Base-by-base conservation (phyloP, 106 monocot species). In the Triglochin maritima region DNA sequence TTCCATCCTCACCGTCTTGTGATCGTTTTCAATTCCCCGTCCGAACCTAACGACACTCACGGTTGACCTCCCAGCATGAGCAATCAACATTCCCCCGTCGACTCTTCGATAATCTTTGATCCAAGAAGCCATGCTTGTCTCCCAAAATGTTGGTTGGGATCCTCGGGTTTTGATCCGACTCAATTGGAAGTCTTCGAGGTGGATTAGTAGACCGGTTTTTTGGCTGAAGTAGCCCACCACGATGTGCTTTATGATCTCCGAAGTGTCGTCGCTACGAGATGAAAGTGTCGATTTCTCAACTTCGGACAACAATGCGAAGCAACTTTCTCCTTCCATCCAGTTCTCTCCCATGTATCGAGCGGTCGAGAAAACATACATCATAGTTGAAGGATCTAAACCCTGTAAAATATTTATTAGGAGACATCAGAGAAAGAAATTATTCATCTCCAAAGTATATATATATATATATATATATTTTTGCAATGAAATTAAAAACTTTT, bases 211-310 rank as follows among this genome's bases (percentile, higher is more conserved):
- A 6, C 93, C 89, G 58, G 82, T 94, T 13, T 78, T 79, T 71
- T 89, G 86, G 82, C 93, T 89, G 71, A 94, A 94, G 70, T 73
- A 89, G 8, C 93, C 93, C 5, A 82, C 29, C 89, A 89, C 84
- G 2, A 70, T 69, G 49, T 94, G 93, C 56, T 79, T 72, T 62
- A 94, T 84, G 14, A 89, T 79, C 51, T 94, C 86, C 6, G 84
- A 79, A 0, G 81, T 68, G 78, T 65, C 70, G 63, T 94, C 89
- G 62, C 89, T 80, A 64, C 86, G 72, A 9, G 68, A 44, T 4
- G 76, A 71, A 4, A 94, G 77, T 4, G 71, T 69, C 2, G 70
- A 61, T 4, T 71, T 64, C 14, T 86, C 86, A 3, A 71, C 82
- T 8, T 76, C 77, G 4, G 86, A 56, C 49, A 80, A 80, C 59